These are phyloP conservation scores for Apiospora malaysiana DNA, from an alignment of 2,329 filamentous ascomycete genomes.

Conservation along the genomic window DNA sequence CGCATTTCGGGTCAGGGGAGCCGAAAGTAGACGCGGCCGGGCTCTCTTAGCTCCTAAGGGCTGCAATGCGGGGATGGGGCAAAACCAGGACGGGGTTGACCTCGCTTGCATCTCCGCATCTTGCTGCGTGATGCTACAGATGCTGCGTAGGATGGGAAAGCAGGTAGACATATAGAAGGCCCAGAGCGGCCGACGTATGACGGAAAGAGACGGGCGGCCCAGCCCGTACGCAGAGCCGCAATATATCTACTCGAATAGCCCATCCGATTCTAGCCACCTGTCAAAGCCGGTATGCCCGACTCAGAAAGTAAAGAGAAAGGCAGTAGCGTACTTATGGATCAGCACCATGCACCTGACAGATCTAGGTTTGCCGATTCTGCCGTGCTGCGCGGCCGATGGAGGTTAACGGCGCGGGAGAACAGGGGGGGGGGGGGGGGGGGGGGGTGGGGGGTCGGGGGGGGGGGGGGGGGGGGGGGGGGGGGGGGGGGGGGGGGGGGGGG, in stretches of 20 bases:
- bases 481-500: no score
- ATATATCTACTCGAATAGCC: not conserved
- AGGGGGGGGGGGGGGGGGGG: no score
- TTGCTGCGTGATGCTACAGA: not conserved
- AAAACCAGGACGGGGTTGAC: not conserved
- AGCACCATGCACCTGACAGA: not conserved
- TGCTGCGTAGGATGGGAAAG: not conserved
- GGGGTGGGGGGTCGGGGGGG: no score
- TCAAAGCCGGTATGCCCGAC: not conserved
- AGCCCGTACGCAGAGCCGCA: constrained; percentile 13
- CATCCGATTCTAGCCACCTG: not conserved
- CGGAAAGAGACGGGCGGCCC: not conserved
- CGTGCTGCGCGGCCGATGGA: not conserved
- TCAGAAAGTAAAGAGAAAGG: not conserved
- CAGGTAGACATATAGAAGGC: not conserved
- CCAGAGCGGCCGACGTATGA: not conserved
- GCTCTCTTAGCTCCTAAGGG: not conserved
- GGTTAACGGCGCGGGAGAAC: not conserved
- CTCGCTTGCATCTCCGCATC: not conserved
- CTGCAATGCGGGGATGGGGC: not conserved
- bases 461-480: no score
- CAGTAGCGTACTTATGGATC: not conserved
- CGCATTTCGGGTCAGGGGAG: not conserved
- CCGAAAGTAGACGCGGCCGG: not conserved
- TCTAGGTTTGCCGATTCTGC: not conserved